Conservation (phyloP, 179 eudicot species). For the Spinacia oleracea region DNA sequence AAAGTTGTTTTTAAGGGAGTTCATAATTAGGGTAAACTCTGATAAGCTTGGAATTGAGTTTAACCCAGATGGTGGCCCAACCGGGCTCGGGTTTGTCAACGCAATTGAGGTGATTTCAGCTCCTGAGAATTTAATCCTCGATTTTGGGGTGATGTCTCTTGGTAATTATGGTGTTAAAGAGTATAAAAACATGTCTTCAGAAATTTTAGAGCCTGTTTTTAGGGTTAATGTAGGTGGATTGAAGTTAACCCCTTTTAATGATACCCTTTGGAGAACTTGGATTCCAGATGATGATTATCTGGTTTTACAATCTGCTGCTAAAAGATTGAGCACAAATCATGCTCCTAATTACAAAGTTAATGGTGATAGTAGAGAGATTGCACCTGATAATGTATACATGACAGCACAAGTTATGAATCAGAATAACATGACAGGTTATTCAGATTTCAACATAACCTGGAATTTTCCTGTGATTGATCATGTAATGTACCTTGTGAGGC, state of each 20-base stretch:
- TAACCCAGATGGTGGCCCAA: constrained; percentile 35
- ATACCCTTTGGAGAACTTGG: constrained; percentile 83
- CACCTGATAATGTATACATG: constrained; percentile 59
- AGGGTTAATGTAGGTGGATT: constrained; percentile 80
- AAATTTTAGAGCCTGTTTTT: constrained; percentile 57
- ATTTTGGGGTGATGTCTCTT: constrained; percentile 43
- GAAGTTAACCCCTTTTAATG: constrained; percentile 67
- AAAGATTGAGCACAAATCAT: constrained; percentile 37
- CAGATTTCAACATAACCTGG: constrained; percentile 67
- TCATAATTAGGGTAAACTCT: constrained; percentile 43
- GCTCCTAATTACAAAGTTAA: constrained; percentile 43
- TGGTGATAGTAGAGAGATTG: constrained; percentile 41
- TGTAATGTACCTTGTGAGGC: constrained; percentile 54
- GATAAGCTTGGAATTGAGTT: constrained; percentile 46
- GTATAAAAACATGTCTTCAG: constrained; percentile 48
- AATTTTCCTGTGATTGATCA: constrained; percentile 53
- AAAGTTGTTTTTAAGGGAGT: constrained; percentile 48
- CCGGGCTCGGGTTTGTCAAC: constrained; percentile 55
- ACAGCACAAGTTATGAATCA: constrained; percentile 72
- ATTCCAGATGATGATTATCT: constrained; percentile 60
- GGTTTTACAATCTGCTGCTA: constrained; percentile 60
- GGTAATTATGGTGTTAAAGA: constrained; percentile 40
- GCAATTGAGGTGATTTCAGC: constrained; percentile 81
- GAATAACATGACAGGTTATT: constrained; percentile 33
- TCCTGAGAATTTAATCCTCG: constrained; percentile 57